phyloP scores from a whole-genome alignment of 768 basidiomycete species.

The Coprinopsis cinerea region DNA sequence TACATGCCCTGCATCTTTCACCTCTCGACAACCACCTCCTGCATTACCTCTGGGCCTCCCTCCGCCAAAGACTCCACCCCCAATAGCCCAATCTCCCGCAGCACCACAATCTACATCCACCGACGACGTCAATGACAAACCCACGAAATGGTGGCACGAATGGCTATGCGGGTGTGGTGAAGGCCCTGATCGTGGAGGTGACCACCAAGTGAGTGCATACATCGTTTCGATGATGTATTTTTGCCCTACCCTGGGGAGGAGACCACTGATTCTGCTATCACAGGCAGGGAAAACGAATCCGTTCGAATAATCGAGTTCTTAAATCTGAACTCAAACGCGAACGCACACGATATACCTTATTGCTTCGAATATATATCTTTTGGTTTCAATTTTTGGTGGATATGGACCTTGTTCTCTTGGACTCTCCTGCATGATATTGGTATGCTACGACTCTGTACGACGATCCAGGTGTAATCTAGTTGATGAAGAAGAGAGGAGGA shows the following conservation, averaged over 20 bases:
- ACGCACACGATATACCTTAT: background rate
- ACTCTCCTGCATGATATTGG: no score
- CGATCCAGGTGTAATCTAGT: no score
- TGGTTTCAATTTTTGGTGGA: background rate
- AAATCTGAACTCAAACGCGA: background rate
- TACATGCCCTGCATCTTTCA: background rate
- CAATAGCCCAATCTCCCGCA: constrained; percentile 10
- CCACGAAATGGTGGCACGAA: constrained; percentile 76
- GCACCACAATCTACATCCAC: constrained; percentile 23
- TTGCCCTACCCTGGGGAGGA: background rate
- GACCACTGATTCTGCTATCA: background rate
- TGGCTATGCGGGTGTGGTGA: constrained; percentile 81
- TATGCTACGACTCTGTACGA: no score
- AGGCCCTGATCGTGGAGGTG: constrained; percentile 66
- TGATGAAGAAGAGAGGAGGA: no score
- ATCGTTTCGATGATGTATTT: background rate
- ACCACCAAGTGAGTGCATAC: constrained; percentile 56
- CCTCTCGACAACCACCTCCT: constrained; percentile 30
- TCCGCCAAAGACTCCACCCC: constrained; percentile 32
- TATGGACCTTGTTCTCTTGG: background rate
- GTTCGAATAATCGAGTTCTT: constrained; percentile 32
- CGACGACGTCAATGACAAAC: constrained; percentile 18
- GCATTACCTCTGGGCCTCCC: constrained; percentile 61
- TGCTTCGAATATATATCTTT: background rate
- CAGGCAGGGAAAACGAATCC: constrained; percentile 76